Conservation (phyloP, 352 stramenopile species). For the Elongisporangium undulatum region DNA sequence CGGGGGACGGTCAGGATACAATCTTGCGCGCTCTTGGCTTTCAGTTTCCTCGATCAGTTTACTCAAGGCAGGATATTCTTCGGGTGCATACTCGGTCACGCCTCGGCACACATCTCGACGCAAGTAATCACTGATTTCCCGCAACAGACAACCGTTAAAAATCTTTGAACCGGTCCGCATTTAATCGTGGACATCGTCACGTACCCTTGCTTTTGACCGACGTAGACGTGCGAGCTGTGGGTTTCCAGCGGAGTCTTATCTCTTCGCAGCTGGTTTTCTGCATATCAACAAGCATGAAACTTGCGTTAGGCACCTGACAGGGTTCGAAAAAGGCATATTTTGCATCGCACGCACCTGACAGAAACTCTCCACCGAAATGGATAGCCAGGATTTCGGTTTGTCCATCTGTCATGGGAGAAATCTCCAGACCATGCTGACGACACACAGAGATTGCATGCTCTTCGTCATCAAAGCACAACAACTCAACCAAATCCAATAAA, state of each 20-base stretch:
- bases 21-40: conserved; percentile 32
- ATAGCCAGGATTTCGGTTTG: conserved; percentile 40
- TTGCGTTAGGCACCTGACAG: neutral
- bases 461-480: conserved; percentile 81
- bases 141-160: conserved; percentile 1
- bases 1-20: conserved; percentile 55
- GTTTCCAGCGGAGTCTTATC: conserved; percentile 63
- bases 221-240: conserved; percentile 56
- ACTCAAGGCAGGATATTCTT: conserved; percentile 72
- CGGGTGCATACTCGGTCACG: conserved; percentile 69
- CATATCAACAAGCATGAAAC: neutral
- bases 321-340: conserved; percentile 1
- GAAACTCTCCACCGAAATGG: conserved; percentile 74
- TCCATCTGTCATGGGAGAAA: conserved; percentile 40
- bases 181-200: conserved; percentile 2
- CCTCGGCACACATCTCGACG: conserved; percentile 73
- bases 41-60: conserved; percentile 68
- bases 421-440: conserved; percentile 55
- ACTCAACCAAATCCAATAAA: conserved; percentile 50
- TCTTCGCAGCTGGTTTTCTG: conserved; percentile 61
- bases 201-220: conserved; percentile 83
- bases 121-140: conserved; percentile 41
- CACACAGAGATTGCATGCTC: conserved; percentile 67
- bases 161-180: neutral
- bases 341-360: conserved; percentile 52